phyloP scores from a whole-genome alignment of 2,329 filamentous ascomycete species.

The Colletotrichum somersetense region DNA sequence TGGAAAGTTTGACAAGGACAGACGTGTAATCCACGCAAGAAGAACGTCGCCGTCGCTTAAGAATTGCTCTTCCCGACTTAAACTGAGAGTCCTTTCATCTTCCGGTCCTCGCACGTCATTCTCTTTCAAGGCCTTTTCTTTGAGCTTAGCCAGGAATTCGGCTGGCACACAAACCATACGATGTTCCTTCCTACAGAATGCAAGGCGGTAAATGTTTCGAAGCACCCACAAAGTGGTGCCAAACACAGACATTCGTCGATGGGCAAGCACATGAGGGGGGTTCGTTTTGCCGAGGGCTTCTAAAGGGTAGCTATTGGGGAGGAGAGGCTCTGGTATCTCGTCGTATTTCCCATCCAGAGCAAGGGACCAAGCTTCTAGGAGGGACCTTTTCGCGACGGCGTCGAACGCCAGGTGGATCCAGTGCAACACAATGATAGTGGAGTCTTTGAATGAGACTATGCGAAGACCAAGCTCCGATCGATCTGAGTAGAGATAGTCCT shows the following conservation, averaged over 20 bases:
- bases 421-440: constrained; percentile 55
- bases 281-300: neutral
- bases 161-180: constrained; percentile 6
- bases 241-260: neutral
- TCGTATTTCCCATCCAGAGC: neutral
- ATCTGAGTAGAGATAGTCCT: constrained; percentile 55
- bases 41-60: neutral
- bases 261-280: neutral
- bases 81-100: too few relatives aligned
- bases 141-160: neutral
- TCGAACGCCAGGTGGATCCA: constrained; percentile 58
- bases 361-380: constrained; percentile 15
- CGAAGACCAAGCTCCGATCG: constrained; percentile 57
- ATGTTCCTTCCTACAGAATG: neutral
- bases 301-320: neutral
- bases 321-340: neutral
- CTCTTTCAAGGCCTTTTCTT: constrained; percentile 3
- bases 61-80: neutral
- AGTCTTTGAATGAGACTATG: constrained; percentile 57
- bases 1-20: neutral
- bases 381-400: constrained; percentile 50
- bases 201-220: constrained; percentile 9
- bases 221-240: neutral
- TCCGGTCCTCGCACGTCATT: too few relatives aligned
- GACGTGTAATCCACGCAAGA: neutral